Percentiles rank a stretch among this genome's conserved stretches.
Evolutionary conservation across 176 grass and related monocot species (phyloP).

Genomic region (Oryza punctata): DNA sequence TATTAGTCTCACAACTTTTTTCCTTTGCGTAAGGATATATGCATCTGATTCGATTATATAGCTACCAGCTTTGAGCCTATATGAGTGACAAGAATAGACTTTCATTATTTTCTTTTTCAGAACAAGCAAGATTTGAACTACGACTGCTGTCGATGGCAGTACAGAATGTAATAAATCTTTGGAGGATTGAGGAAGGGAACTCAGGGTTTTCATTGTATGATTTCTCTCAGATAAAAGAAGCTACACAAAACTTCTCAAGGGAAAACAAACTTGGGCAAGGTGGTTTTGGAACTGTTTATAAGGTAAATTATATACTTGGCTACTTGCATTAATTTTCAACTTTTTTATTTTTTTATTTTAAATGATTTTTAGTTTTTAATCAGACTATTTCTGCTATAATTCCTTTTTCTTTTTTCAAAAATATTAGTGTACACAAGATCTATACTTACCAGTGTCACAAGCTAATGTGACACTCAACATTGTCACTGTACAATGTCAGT

Average conservation of each 20-base stretch:
- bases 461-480: neutral
- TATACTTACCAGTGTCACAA: neutral
- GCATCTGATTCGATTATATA: neutral
- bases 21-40: slow-evolving; percentile 15
- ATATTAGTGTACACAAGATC: neutral
- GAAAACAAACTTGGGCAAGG: slow-evolving; percentile 81
- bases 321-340: neutral
- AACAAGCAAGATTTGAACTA: slow-evolving; percentile 41
- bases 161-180: slow-evolving; percentile 39
- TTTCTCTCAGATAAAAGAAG: slow-evolving; percentile 49
- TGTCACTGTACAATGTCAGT: neutral
- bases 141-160: slow-evolving; percentile 39
- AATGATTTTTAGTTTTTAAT: neutral
- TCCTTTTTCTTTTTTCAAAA: neutral
- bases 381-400: neutral
- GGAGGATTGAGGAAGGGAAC: slow-evolving; percentile 40
- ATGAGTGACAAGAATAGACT: neutral
- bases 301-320: slow-evolving; percentile 43
- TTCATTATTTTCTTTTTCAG: slow-evolving; percentile 14
- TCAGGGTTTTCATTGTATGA: slow-evolving; percentile 49
- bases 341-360: neutral
- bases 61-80: neutral
- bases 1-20: neutral
- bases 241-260: slow-evolving; percentile 61
- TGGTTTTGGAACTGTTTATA: slow-evolving; percentile 81